These are phyloP conservation scores for Tricholoma matsutake DNA, from an alignment of 768 basidiomycete species.

Conservation along the genomic window DNA sequence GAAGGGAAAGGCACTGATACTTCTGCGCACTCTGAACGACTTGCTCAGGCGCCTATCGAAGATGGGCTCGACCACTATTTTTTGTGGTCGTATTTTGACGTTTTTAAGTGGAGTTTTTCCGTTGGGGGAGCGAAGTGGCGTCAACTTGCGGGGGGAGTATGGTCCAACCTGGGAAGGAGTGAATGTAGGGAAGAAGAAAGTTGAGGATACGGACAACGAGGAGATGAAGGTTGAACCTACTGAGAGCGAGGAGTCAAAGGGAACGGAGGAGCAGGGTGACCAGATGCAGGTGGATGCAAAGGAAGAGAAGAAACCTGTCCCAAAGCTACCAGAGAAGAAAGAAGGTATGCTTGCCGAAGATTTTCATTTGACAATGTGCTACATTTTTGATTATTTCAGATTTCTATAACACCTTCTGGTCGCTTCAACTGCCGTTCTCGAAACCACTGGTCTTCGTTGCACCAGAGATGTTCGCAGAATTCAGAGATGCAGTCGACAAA, in stretches of 20 bases:
- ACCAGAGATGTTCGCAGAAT: slow-evolving; percentile 53
- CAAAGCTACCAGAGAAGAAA: slow-evolving; percentile 46
- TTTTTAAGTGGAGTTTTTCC: slow-evolving; percentile 87
- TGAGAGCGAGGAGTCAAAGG: slow-evolving; percentile 19
- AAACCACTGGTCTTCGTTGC: slow-evolving; percentile 68
- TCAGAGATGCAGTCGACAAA: slow-evolving; percentile 68
- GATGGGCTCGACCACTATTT: slow-evolving; percentile 78
- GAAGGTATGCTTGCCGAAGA: slow-evolving; percentile 44
- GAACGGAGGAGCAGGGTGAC: slow-evolving; percentile 35
- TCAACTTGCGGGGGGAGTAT: slow-evolving; percentile 88
- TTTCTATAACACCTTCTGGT: slow-evolving; percentile 90
- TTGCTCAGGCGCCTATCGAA: slow-evolving; percentile 84
- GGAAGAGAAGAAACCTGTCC: slow-evolving; percentile 32
- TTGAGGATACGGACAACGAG: slow-evolving; percentile 29
- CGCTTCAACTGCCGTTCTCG: slow-evolving; percentile 81
- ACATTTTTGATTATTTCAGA: slow-evolving; percentile 36
- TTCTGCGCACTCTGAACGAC: slow-evolving; percentile 85
- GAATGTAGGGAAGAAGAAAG: slow-evolving; percentile 34
- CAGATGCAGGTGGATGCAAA: slow-evolving; percentile 62
- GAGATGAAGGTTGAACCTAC: slow-evolving; percentile 28
- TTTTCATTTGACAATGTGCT: neutral
- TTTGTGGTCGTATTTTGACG: slow-evolving; percentile 86
- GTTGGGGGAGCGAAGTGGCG: slow-evolving; percentile 85
- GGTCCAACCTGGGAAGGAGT: slow-evolving; percentile 76
- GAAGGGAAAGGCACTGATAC: slow-evolving; percentile 83